These are phyloP conservation scores for Spizellomyces sp. DNA, from an alignment of 192 early-diverging fungal species.

Conservation along the genomic window DNA sequence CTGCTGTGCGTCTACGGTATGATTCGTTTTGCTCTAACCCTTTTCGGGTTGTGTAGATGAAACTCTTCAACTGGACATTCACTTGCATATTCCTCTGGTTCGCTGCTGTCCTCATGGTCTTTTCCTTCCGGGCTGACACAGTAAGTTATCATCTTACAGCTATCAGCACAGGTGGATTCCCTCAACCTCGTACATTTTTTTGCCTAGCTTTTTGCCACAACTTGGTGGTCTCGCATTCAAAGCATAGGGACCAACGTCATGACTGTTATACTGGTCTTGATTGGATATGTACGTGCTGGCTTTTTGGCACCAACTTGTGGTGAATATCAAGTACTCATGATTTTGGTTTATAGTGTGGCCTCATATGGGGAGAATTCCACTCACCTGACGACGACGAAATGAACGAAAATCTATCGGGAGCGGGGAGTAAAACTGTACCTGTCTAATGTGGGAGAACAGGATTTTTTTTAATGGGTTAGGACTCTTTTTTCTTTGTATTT, in stretches of 20 bases:
- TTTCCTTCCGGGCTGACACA: background rate
- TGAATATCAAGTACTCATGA: too few species aligned
- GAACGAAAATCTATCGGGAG: too few species aligned
- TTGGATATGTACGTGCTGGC: constrained; percentile 1
- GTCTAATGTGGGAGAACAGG: too few species aligned
- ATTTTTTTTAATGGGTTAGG: too few species aligned
- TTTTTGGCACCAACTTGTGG: too few species aligned
- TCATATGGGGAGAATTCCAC: too few species aligned
- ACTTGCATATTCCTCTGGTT: constrained; percentile 15
- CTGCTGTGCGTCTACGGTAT: background rate
- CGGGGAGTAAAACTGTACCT: too few species aligned
- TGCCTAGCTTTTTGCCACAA: background rate
- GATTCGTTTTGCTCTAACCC: background rate
- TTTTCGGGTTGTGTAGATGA: constrained; percentile 5
- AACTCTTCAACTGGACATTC: constrained; percentile 2
- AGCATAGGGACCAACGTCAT: constrained; percentile 2
- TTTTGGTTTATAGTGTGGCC: too few species aligned
- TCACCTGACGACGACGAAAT: too few species aligned
- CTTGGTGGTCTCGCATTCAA: constrained; percentile 1
- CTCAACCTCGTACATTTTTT: too few species aligned
- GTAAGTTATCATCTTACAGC: background rate
- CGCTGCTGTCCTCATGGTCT: constrained; percentile 4
- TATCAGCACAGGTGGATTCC: too few species aligned
- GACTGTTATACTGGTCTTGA: background rate
- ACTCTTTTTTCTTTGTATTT: too few species aligned